Conservation (phyloP, 176 grass and related monocot species). For the Themeda triandra region DNA sequence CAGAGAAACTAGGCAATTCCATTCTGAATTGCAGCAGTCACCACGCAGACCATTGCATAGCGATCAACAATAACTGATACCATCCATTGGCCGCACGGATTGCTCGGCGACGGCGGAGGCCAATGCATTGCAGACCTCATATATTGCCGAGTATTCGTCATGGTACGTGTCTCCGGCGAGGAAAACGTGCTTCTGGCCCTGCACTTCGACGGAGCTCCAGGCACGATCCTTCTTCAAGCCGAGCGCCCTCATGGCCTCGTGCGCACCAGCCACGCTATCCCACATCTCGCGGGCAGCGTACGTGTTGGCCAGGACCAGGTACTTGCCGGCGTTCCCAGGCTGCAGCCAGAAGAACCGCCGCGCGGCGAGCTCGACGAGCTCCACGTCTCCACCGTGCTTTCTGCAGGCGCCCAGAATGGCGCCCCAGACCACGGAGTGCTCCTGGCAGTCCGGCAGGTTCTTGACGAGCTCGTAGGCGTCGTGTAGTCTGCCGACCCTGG, state of each 20-base stretch:
- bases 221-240: slow-evolving; percentile 50
- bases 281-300: slow-evolving; percentile 59
- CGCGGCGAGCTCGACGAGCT: slow-evolving; percentile 38
- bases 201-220: slow-evolving; percentile 52
- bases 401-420: slow-evolving; percentile 51
- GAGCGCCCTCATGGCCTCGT: slow-evolving; percentile 40
- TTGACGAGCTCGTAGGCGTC: slow-evolving; percentile 54
- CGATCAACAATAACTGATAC: background rate
- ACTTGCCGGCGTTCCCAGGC: slow-evolving; percentile 50
- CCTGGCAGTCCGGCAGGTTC: slow-evolving; percentile 43
- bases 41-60: background rate
- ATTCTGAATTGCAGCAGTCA: background rate
- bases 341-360: slow-evolving; percentile 44
- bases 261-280: slow-evolving; percentile 39
- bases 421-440: slow-evolving; percentile 57
- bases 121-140: slow-evolving; percentile 39
- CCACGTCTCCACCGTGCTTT: slow-evolving; percentile 48
- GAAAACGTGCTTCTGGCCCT: slow-evolving; percentile 39
- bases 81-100: background rate
- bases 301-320: slow-evolving; percentile 51
- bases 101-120: slow-evolving; percentile 19
- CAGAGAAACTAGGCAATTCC: background rate
- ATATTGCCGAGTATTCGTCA: slow-evolving; percentile 42
- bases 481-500: slow-evolving; percentile 38
- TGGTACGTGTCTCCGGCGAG: slow-evolving; percentile 48